A percentile compares a stretch with the other conserved stretches of the same genome.
These are phyloP conservation scores for Vanrija sp. DNA, from an alignment of 1,284 basidiomycete genomes.

Conservation along the genomic window DNA sequence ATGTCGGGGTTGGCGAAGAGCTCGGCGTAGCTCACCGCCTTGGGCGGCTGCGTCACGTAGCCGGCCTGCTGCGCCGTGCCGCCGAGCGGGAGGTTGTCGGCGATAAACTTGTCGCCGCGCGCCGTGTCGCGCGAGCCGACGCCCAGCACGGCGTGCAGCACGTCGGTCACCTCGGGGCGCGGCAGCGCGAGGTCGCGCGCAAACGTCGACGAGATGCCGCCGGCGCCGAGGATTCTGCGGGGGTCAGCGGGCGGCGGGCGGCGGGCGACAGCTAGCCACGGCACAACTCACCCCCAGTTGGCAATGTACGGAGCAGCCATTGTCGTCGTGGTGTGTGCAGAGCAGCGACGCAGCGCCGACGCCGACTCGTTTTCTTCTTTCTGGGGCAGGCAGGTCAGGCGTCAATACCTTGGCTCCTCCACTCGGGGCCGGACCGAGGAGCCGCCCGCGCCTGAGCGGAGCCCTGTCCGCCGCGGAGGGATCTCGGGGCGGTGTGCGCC, in stretches of 20 bases:
- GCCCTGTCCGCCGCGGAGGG: no score
- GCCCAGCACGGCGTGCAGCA: conserved; percentile 49
- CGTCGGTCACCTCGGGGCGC: conserved; percentile 40
- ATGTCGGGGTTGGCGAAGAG: conserved; percentile 48
- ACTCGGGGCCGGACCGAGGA: no score
- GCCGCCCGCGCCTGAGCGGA: no score
- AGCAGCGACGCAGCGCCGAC: no score
- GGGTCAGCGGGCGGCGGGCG: not conserved
- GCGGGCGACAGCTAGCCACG: no score
- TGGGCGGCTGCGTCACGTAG: conserved; percentile 17
- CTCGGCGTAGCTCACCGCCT: conserved; percentile 45
- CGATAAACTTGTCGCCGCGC: conserved; percentile 48
- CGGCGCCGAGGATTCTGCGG: conserved; percentile 13
- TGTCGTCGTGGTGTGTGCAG: not conserved
- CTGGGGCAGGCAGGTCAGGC: no score
- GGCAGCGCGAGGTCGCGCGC: conserved; percentile 46
- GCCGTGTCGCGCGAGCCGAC: conserved; percentile 46
- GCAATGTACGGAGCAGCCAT: conserved; percentile 12
- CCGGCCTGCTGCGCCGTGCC: conserved; percentile 33
- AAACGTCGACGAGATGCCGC: conserved; percentile 46
- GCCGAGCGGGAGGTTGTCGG: conserved; percentile 30
- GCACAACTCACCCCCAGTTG: conserved; percentile 8
- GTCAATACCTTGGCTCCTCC: no score
- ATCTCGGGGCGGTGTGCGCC: no score
- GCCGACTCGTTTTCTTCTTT: not conserved